phyloP scores from a whole-genome alignment of 306 rosid genomes.

The Lathyrus sativus region DNA sequence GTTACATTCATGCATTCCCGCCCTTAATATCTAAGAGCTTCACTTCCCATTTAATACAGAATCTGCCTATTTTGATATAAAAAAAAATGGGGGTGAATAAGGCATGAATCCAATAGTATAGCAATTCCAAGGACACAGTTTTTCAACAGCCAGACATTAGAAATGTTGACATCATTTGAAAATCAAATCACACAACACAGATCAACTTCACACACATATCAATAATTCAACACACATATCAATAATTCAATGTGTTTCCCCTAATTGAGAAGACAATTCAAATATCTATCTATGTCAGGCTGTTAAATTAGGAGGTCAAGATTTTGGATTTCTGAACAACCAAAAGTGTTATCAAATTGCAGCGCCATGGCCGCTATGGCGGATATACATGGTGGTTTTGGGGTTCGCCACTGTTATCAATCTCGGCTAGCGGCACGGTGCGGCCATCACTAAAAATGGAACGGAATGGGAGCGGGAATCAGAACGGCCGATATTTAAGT shows the following conservation, averaged over 20 bases:
- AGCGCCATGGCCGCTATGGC: no score
- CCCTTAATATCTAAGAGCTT: constrained; percentile 49
- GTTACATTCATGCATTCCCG: constrained; percentile 92
- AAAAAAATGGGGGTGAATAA: constrained; percentile 24
- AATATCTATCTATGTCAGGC: background rate
- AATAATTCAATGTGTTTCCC: background rate
- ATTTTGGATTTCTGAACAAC: background rate
- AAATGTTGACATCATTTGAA: constrained; percentile 21
- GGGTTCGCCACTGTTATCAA: no score
- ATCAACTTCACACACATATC: constrained; percentile 7
- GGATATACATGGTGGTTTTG: no score
- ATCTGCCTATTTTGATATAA: constrained; percentile 37
- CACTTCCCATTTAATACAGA: constrained; percentile 59
- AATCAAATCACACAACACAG: constrained; percentile 4
- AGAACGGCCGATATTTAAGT: no score
- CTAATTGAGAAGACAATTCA: background rate
- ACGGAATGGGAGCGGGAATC: no score
- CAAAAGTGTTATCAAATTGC: background rate
- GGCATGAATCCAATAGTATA: constrained; percentile 17
- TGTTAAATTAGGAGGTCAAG: constrained; percentile 1
- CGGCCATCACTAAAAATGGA: no score
- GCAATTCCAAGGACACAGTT: constrained; percentile 19
- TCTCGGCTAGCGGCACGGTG: no score
- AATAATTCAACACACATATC: constrained; percentile 14
- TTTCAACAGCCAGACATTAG: constrained; percentile 8